Base-by-base conservation (phyloP, 805 yeast species). In the Candida nemodendra region DNA sequence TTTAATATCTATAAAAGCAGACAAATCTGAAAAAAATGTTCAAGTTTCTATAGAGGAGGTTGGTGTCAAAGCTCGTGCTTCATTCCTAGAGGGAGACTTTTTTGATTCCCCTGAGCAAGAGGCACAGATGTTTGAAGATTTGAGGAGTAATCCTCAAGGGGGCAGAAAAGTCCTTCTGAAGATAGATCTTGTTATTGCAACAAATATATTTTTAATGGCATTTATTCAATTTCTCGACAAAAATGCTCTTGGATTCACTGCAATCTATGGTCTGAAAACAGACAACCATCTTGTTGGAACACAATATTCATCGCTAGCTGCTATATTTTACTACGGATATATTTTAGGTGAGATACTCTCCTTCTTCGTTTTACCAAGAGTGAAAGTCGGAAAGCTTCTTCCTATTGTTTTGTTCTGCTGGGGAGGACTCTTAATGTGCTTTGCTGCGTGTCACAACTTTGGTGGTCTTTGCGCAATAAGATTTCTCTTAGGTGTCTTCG, bases 281-380 rank as follows among this genome's bases (percentile, higher is more conserved):
- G 81, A 73, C 41, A 51, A 73, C 43, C 50, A 66, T 15, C 69
- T 79, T 74, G 34, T 45, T 17, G 74, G 75, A 3, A 39, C 51
- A 32, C 47, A 64, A 52, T 65, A 70, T 46, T 54, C 72, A 27
- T 69, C 78, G 74, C 53, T 69, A 13, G 74, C 79, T 13, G 65
- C 78, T 1, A 41, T 73, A 9, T 73, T 72, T 45, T 73, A 72
- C 45, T 72, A 68, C 26, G 79, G 78, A 4, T 71, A 59, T 43
- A 51, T 66, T 9, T 51, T 66, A 4, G 75, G 74, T 9, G 72
- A 70, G 36, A 21, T 56, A 6, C 56, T 68, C 12, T 70, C 69
- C 18, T 53, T 65, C 30, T 64, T 59, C 30, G 54, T 69, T 19
- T 54, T 70, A 21, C 77, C 71, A 42, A 65, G 55, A 36, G 56